These are phyloP conservation scores for Camelina sativa DNA, from an alignment of 345 rosid species.

Conservation along the genomic window DNA sequence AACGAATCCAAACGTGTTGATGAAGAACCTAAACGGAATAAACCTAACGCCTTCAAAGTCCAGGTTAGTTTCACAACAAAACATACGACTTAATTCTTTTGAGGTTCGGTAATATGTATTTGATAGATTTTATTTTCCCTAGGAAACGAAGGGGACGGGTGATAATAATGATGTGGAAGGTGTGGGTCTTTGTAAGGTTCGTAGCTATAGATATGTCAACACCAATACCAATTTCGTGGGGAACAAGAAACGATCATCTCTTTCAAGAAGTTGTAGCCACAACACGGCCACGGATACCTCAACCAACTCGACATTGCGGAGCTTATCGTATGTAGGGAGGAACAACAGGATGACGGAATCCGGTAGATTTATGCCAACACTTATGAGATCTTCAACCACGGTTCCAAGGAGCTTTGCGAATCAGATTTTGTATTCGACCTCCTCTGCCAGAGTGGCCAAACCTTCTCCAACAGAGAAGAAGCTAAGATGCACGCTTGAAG, in stretches of 20 bases:
- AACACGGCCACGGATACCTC: constrained; percentile 31
- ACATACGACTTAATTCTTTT: background rate
- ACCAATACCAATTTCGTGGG: constrained; percentile 22
- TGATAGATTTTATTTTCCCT: background rate
- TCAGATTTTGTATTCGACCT: constrained; percentile 80
- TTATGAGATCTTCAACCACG: constrained; percentile 48
- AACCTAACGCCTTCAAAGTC: background rate
- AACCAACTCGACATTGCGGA: background rate
- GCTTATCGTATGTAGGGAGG: constrained; percentile 39
- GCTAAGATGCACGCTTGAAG: constrained; percentile 87
- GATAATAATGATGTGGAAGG: constrained; percentile 36
- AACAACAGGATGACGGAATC: constrained; percentile 47
- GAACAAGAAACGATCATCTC: constrained; percentile 27
- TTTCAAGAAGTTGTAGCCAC: constrained; percentile 52
- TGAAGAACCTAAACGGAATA: constrained; percentile 12
- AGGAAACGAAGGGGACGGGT: constrained; percentile 24
- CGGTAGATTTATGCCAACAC: constrained; percentile 31
- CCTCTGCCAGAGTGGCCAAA: constrained; percentile 54
- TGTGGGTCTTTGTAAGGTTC: constrained; percentile 46
- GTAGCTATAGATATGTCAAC: constrained; percentile 40
- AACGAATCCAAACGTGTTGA: constrained; percentile 21
- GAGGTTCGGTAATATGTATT: background rate
- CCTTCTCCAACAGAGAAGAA: constrained; percentile 63
- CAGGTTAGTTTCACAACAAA: constrained; percentile 7
- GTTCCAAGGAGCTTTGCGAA: constrained; percentile 44